Conservation (phyloP, 176 grass and related monocot species). For the Oryza punctata region DNA sequence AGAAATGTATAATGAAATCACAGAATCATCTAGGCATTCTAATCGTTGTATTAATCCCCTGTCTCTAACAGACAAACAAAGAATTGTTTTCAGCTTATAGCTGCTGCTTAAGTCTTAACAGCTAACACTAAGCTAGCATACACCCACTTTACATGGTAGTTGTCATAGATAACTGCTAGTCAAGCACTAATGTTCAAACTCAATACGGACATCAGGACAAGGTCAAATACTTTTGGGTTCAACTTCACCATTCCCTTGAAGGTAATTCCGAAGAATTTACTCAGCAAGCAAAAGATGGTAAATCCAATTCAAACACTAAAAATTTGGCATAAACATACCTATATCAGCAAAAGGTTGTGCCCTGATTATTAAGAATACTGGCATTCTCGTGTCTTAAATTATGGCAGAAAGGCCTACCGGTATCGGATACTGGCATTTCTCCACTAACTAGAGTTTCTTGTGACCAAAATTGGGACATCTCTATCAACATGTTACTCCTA, state of each 20-base stretch:
- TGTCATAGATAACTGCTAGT: not conserved
- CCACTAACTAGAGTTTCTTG: not conserved
- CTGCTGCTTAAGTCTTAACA: slow-evolving; percentile 1
- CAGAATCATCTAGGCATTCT: not conserved
- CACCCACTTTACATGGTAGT: not conserved
- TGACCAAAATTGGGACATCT: not conserved
- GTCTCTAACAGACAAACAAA: not conserved
- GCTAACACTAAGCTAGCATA: not conserved
- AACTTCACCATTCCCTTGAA: slow-evolving; percentile 9
- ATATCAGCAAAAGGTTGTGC: not conserved
- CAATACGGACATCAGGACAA: not conserved
- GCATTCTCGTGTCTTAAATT: not conserved
- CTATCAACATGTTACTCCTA: not conserved
- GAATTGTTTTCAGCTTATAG: slow-evolving; percentile 14
- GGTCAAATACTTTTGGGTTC: slow-evolving; percentile 7
- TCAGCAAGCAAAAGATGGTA: not conserved
- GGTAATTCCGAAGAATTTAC: not conserved
- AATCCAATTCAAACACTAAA: not conserved
- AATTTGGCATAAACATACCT: not conserved
- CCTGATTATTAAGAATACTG: not conserved
- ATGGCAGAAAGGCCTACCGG: too few species aligned
- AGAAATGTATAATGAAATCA: slow-evolving; percentile 1
- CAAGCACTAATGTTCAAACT: not conserved
- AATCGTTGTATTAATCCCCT: not conserved
- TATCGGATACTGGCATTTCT: not conserved